phyloP scores from a whole-genome alignment of 192 early-diverging fungal species.

The Umbelopsis ramanniana region DNA sequence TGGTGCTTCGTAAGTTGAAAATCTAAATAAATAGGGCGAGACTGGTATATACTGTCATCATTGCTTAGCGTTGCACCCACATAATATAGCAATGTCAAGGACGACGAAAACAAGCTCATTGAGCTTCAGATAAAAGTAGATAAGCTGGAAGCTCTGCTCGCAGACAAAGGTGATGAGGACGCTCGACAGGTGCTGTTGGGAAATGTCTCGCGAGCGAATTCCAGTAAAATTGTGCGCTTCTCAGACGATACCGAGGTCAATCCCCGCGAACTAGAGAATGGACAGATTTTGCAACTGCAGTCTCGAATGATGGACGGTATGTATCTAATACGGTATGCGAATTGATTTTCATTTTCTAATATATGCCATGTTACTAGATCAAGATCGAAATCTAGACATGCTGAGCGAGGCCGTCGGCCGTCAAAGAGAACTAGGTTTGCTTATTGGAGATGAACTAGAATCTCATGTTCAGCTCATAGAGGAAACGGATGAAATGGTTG shows the following conservation, averaged over 20 bases:
- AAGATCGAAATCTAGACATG: conserved; percentile 76
- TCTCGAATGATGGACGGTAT: conserved; percentile 68
- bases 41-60: too few relatives aligned
- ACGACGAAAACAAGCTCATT: conserved; percentile 69
- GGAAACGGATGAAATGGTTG: conserved; percentile 71
- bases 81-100: conserved; percentile 36
- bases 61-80: too few relatives aligned
- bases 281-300: conserved; percentile 65
- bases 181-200: conserved; percentile 43
- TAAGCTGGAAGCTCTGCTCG: conserved; percentile 54
- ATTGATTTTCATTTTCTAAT: not conserved
- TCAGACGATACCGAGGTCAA: conserved; percentile 38
- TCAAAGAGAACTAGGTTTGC: conserved; percentile 70
- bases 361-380: conserved; percentile 50
- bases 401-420: conserved; percentile 62
- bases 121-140: conserved; percentile 65
- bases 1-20: conserved; percentile 48
- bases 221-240: conserved; percentile 9
- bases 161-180: conserved; percentile 47
- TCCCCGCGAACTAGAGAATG: conserved; percentile 45
- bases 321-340: not conserved
- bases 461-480: conserved; percentile 71
- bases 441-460: conserved; percentile 78
- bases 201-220: conserved; percentile 17
- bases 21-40: too few relatives aligned